Conservation (phyloP, 345 rosid genomes). For the Aurinia saxatilis region DNA sequence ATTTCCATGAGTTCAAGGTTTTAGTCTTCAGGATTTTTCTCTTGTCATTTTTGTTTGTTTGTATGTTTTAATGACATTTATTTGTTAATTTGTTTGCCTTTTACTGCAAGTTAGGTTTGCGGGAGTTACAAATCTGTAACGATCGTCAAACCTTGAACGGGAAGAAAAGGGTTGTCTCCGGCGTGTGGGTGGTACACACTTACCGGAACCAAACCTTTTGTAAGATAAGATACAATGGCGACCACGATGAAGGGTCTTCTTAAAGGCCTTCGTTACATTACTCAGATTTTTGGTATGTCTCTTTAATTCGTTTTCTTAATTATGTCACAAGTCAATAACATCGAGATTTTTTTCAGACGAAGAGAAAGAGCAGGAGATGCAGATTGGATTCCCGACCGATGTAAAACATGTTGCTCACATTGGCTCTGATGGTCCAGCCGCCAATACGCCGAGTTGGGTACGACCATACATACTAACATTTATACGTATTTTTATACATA, state of each 20-base stretch:
- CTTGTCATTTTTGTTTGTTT: not conserved
- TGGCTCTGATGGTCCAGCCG: constrained; percentile 68
- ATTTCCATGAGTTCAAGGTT: constrained; percentile 24
- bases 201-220: constrained; percentile 18
- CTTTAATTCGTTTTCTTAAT: not conserved
- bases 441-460: constrained; percentile 61
- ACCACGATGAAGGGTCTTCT: constrained; percentile 68
- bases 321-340: not conserved
- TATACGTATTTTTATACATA: not conserved
- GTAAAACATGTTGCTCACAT: constrained; percentile 98
- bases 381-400: constrained; percentile 85
- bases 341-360: constrained; percentile 37
- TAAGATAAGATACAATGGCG: constrained; percentile 24
- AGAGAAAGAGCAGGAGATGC: constrained; percentile 77
- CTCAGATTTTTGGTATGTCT: constrained; percentile 64
- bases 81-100: constrained; percentile 8
- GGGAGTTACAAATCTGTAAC: constrained; percentile 1
- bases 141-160: constrained; percentile 15
- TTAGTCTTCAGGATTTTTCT: not conserved
- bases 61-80: not conserved
- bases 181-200: constrained; percentile 16
- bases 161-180: constrained; percentile 20
- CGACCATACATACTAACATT: no score
- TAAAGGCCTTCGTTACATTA: constrained; percentile 72
- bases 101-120: constrained; percentile 19